phyloP scores from a whole-genome alignment of 148 eudicot genomes.

The Salicornia ramosissima region DNA sequence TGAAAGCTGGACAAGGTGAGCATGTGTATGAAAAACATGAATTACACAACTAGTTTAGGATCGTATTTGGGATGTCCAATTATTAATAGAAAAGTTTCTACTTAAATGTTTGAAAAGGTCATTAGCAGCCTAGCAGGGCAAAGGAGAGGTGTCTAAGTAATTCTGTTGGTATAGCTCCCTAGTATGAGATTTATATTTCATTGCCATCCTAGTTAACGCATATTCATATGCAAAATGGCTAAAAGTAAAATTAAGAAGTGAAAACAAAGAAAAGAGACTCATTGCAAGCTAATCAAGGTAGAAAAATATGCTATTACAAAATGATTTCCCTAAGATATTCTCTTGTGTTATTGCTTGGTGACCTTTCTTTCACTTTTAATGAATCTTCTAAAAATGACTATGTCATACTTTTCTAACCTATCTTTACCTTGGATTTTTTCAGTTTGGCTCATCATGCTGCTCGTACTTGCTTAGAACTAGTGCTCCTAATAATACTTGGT shows the following conservation, averaged over 20 bases:
- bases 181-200: too few species aligned
- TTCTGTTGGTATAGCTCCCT: too few species aligned
- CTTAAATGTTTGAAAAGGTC: too few species aligned
- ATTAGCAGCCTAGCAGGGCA: too few species aligned
- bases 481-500: background rate
- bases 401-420: background rate
- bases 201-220: background rate
- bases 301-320: background rate
- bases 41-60: too few species aligned
- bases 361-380: background rate
- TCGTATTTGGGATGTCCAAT: too few species aligned
- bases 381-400: background rate
- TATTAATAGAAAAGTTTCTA: too few species aligned
- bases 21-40: too few species aligned
- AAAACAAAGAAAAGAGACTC: background rate
- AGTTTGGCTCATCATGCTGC: background rate
- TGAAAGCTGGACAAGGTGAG: too few species aligned
- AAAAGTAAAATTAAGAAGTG: background rate
- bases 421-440: too few species aligned
- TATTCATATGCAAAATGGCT: background rate
- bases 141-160: too few species aligned
- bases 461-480: background rate
- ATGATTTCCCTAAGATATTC: background rate
- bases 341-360: background rate
- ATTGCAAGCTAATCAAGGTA: background rate